phyloP scores from a whole-genome alignment of 2,329 filamentous ascomycete species.

The Neocucurbitaria cava region DNA sequence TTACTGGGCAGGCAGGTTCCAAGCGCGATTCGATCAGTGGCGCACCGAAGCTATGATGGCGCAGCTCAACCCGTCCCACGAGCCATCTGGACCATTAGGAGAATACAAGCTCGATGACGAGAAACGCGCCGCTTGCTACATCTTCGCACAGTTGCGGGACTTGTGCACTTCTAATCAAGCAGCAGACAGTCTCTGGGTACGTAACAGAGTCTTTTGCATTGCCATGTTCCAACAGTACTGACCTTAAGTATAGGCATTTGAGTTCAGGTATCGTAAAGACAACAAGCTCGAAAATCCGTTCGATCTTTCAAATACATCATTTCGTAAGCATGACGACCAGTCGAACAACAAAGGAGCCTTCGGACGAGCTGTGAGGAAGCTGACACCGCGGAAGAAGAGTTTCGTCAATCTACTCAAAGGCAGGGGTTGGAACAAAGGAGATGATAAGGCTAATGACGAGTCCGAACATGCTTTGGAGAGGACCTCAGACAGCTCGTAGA shows the following conservation, averaged over 20 bases:
- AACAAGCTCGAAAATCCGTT: slow-evolving; percentile 27
- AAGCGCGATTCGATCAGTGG: slow-evolving; percentile 44
- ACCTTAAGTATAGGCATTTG: slow-evolving; percentile 36
- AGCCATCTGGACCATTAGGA: slow-evolving; percentile 21
- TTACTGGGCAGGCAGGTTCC: slow-evolving; percentile 47
- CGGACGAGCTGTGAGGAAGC: slow-evolving; percentile 40
- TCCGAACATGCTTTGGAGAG: slow-evolving; percentile 5
- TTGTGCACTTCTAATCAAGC: slow-evolving; percentile 38
- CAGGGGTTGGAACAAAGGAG: slow-evolving; percentile 36
- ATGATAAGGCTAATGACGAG: slow-evolving; percentile 15
- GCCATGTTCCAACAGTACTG: neutral
- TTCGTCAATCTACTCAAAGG: slow-evolving; percentile 44
- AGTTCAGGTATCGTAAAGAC: slow-evolving; percentile 41
- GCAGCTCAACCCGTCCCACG: slow-evolving; percentile 19
- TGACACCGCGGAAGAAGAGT: slow-evolving; percentile 45
- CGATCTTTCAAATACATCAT: slow-evolving; percentile 20
- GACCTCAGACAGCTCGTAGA: slow-evolving; percentile 12
- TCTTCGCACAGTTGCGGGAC: slow-evolving; percentile 41
- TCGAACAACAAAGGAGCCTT: slow-evolving; percentile 30
- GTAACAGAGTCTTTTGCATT: neutral
- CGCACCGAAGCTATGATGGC: slow-evolving; percentile 39
- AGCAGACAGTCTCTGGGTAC: slow-evolving; percentile 44
- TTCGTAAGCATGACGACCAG: slow-evolving; percentile 30
- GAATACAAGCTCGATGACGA: slow-evolving; percentile 35
- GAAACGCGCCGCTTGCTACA: slow-evolving; percentile 34